phyloP scores from a whole-genome alignment of 2,329 filamentous ascomycete genomes.

The Penicillium palitans region DNA sequence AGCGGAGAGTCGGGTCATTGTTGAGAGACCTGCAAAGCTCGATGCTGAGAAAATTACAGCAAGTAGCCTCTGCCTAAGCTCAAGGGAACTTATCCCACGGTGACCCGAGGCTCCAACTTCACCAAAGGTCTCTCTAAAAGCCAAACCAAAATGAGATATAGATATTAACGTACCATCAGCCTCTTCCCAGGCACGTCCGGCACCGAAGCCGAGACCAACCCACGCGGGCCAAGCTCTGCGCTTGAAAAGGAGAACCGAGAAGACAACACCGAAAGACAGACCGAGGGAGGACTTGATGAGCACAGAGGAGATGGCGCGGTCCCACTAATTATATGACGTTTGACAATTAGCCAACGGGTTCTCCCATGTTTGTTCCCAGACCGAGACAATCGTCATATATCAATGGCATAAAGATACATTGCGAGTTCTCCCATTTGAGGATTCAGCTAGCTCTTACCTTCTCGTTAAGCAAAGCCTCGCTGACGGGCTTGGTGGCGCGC shows the following conservation, averaged over 20 bases:
- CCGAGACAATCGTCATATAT: not conserved
- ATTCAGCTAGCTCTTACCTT: slow-evolving; percentile 65
- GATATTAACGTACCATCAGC: slow-evolving; percentile 70
- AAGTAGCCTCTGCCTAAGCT: not conserved
- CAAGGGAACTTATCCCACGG: not conserved
- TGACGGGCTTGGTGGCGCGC: slow-evolving; percentile 75
- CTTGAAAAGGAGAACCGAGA: slow-evolving; percentile 98
- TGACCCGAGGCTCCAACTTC: not conserved
- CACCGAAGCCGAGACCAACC: slow-evolving; percentile 90
- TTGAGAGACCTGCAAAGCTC: not conserved
- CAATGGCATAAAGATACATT: not conserved
- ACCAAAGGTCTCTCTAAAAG: not conserved
- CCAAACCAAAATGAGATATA: slow-evolving; percentile 1
- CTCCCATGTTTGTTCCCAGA: not conserved
- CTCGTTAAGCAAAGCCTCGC: slow-evolving; percentile 97
- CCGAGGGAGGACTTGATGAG: slow-evolving; percentile 95
- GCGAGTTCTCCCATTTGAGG: not conserved
- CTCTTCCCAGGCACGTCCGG: slow-evolving; percentile 95
- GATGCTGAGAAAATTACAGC: not conserved
- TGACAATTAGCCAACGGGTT: slow-evolving; percentile 19
- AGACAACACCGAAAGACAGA: slow-evolving; percentile 95
- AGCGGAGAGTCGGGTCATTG: slow-evolving; percentile 3
- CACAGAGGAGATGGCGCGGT: slow-evolving; percentile 95
- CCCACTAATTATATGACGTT: slow-evolving; percentile 67
- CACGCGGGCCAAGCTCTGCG: slow-evolving; percentile 97